Evolutionary conservation across 2,329 filamentous ascomycete species (phyloP).

Genomic region (Fonsecaea nubica): DNA sequence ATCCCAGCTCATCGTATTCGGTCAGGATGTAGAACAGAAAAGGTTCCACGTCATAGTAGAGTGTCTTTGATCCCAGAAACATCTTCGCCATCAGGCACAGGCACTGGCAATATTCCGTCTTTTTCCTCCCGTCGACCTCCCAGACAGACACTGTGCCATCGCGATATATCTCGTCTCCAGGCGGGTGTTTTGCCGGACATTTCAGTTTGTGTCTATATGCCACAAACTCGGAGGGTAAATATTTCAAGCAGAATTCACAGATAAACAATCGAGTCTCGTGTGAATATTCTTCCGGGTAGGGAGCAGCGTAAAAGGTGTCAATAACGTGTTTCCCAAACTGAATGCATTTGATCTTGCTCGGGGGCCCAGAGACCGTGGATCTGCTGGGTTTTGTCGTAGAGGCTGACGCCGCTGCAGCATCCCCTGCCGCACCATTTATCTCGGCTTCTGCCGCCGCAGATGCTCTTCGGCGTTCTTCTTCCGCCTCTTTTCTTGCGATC

Average conservation of each 20-base stretch:
- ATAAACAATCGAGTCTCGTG: constrained; percentile 97
- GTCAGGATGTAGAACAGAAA: constrained; percentile 99
- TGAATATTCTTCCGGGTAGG: constrained; percentile 98
- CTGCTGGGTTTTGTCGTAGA: constrained; percentile 63
- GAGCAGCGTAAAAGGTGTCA: constrained; percentile 98
- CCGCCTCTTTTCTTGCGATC: constrained; percentile 84
- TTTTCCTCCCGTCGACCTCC: constrained; percentile 92
- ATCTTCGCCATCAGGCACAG: constrained; percentile 93
- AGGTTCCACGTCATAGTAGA: constrained; percentile 99
- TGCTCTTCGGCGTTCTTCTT: constrained; percentile 81
- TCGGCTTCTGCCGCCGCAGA: constrained; percentile 56
- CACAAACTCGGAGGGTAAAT: constrained; percentile 99
- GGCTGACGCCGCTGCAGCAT: constrained; percentile 56
- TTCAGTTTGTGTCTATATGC: constrained; percentile 98
- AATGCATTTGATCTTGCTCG: constrained; percentile 98
- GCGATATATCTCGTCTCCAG: constrained; percentile 96
- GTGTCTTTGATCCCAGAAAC: constrained; percentile 96
- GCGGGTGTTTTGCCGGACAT: constrained; percentile 94
- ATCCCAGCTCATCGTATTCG: constrained; percentile 83
- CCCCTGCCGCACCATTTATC: constrained; percentile 61
- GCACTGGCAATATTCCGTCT: constrained; percentile 96
- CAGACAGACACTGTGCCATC: constrained; percentile 95
- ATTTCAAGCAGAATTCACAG: constrained; percentile 98
- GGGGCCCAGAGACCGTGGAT: constrained; percentile 76
- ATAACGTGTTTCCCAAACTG: constrained; percentile 98